These are phyloP conservation scores for Epichloe gansuensis DNA, from an alignment of 2,329 filamentous ascomycete species.

Conservation along the genomic window DNA sequence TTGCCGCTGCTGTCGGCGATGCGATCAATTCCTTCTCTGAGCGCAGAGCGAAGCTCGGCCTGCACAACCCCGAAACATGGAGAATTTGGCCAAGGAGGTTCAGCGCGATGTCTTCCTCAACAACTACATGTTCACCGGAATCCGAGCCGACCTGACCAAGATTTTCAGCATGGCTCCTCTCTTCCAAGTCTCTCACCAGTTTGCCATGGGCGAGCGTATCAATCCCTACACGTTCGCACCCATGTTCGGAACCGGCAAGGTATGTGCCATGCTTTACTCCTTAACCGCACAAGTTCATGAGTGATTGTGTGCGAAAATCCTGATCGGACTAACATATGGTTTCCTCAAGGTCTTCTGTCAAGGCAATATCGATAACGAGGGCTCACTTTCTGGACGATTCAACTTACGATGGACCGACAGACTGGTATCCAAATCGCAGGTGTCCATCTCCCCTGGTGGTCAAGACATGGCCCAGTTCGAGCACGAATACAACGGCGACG, in stretches of 20 bases:
- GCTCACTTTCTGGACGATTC: constrained; percentile 73
- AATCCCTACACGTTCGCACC: constrained; percentile 93
- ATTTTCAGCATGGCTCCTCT: constrained; percentile 85
- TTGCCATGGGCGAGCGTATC: constrained; percentile 85
- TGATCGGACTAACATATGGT: background rate
- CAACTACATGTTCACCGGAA: constrained; percentile 92
- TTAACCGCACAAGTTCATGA: background rate
- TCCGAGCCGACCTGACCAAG: constrained; percentile 94
- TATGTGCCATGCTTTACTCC: constrained; percentile 25
- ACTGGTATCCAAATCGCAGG: constrained; percentile 75
- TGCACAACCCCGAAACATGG: constrained; percentile 85
- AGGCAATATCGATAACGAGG: constrained; percentile 89
- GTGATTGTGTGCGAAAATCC: no score
- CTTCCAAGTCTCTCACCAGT: constrained; percentile 96
- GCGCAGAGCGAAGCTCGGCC: constrained; percentile 73
- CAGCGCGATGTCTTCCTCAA: constrained; percentile 92
- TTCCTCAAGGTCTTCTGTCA: constrained; percentile 75
- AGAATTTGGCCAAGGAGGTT: constrained; percentile 81
- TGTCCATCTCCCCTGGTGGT: constrained; percentile 68
- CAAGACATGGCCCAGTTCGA: constrained; percentile 90
- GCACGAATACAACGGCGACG: constrained; percentile 85
- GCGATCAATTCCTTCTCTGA: constrained; percentile 73
- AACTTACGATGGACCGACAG: constrained; percentile 81
- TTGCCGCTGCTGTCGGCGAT: constrained; percentile 59
- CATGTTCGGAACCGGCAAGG: constrained; percentile 86